Conservation (phyloP, 495 filamentous ascomycete species). For the Neurospora cerealis region DNA sequence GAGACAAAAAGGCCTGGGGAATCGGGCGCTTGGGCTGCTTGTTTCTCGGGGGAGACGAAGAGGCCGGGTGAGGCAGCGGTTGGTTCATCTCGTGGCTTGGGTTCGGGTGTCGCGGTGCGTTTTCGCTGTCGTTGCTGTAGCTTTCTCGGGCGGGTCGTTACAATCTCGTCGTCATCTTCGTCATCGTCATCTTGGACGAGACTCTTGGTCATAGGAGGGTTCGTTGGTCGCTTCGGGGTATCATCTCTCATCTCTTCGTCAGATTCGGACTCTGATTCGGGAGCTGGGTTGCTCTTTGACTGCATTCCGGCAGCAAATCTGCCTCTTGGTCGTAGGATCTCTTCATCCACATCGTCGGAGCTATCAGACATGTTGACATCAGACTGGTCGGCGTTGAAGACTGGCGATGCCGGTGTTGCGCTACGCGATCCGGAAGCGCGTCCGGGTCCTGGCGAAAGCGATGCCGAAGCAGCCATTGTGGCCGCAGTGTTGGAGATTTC, state of each 20-base stretch:
- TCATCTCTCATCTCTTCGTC: conserved; percentile 13
- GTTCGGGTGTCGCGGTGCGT: conserved; percentile 27
- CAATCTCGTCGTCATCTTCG: conserved; percentile 19
- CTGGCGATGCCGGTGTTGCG: conserved; percentile 10
- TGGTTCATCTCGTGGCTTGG: conserved; percentile 1
- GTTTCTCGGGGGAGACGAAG: conserved; percentile 23
- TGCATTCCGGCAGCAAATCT: conserved; percentile 63
- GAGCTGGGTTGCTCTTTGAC: conserved; percentile 10
- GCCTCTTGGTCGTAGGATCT: conserved; percentile 52
- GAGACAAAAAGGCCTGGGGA: conserved; percentile 34
- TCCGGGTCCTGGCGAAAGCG: conserved; percentile 19
- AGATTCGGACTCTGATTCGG: conserved; percentile 12
- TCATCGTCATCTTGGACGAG: conserved; percentile 9
- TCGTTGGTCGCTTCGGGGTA: conserved; percentile 7
- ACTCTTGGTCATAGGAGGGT: conserved; percentile 10
- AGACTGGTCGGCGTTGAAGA: background rate
- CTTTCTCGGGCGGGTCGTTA: conserved; percentile 21
- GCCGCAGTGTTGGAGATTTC: conserved; percentile 7
- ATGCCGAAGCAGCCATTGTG: conserved; percentile 35
- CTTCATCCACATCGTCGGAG: conserved; percentile 22
- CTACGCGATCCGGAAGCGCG: conserved; percentile 6
- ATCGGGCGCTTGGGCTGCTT: conserved; percentile 4
- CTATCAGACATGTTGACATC: conserved; percentile 4
- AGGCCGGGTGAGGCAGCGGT: conserved; percentile 26
- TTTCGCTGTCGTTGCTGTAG: conserved; percentile 18